Base-by-base conservation (phyloP, 2,329 filamentous ascomycete genomes). In the Cadophora luteo-olivacea region DNA sequence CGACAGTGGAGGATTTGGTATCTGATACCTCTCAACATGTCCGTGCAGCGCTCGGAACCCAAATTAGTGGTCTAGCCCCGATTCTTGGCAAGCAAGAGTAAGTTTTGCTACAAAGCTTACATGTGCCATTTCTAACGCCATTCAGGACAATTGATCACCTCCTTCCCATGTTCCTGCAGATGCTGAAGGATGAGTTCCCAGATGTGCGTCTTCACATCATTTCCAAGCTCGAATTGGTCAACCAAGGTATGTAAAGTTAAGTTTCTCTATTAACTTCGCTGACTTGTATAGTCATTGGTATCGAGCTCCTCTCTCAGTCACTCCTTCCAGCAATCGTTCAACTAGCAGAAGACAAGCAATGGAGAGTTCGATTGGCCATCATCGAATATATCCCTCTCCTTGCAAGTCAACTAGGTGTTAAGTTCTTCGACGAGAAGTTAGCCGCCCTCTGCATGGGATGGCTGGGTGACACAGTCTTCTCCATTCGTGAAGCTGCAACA, bases 181-280 rank as follows among this genome's bases (percentile, higher is more conserved):
- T 99, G 96, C 90, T 99, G 76, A 99, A 98, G 86, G 96, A 99
- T 77, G 96, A 99, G 79, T 98, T 97, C 81, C 96, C 96, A 25
- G 96, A 99, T 79, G 96, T 99, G 63, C 92, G 96, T 71, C 89
- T 99, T 69, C 97, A 99, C 83, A 99, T 99, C 80, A 99, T 99
- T 78, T 98, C 96, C n/a, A 99, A 99, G 83, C 89, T 99, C 66
- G 97, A 99, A 83, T 88, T 97, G 72, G 96, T 99, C 72, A 99
- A 99, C 83, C 93, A 97, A 82, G 92, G 92, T 94, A 84, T 72
- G 83, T 78, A 54, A 14, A 29, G 11, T 29, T 51, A 9, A 22
- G 12, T 51, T 29, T 48, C 4, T 55, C 24, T 55, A 7, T 9
- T 45, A 29, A 57, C 45, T 66, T 60, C 45, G 55, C 75, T 76